phyloP scores from a whole-genome alignment of 1,284 basidiomycete genomes.

The Cystobasidium slooffiae region DNA sequence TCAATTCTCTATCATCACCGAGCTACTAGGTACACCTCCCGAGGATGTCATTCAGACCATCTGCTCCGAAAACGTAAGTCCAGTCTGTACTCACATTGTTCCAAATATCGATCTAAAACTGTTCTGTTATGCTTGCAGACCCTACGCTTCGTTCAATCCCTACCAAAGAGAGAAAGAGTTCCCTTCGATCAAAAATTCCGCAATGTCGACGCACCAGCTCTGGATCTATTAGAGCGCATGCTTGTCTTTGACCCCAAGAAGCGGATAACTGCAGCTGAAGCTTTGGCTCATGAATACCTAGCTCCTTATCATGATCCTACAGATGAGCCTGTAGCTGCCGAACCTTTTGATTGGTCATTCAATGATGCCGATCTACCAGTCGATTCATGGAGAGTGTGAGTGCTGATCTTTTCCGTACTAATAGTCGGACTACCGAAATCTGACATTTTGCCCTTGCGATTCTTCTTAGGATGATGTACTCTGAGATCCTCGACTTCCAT shows the following conservation, averaged over 20 bases:
- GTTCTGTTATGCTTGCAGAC: conserved; percentile 66
- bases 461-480: conserved; percentile 60
- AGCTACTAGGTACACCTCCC: conserved; percentile 93
- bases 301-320: conserved; percentile 98
- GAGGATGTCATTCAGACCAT: conserved; percentile 99
- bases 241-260: conserved; percentile 97
- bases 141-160: conserved; percentile 95
- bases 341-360: conserved; percentile 99
- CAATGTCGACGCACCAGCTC: conserved; percentile 83
- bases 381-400: conserved; percentile 92
- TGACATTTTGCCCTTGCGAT: too few relatives aligned
- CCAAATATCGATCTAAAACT: background rate
- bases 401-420: conserved; percentile 55
- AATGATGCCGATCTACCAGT: conserved; percentile 99
- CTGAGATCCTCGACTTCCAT: conserved; percentile 63
- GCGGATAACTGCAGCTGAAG: conserved; percentile 90
- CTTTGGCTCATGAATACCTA: conserved; percentile 92
- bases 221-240: conserved; percentile 98
- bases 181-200: conserved; percentile 94
- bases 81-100: background rate
- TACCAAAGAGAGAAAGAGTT: conserved; percentile 93
- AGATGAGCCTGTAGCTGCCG: conserved; percentile 91
- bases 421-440: too few relatives aligned
- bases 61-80: conserved; percentile 91
- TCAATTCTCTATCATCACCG: conserved; percentile 99